Evolutionary conservation across 2,329 filamentous ascomycete genomes (phyloP), one percentile per base, ranked within the genome.

Genomic region (Alternaria brassicae): DNA sequence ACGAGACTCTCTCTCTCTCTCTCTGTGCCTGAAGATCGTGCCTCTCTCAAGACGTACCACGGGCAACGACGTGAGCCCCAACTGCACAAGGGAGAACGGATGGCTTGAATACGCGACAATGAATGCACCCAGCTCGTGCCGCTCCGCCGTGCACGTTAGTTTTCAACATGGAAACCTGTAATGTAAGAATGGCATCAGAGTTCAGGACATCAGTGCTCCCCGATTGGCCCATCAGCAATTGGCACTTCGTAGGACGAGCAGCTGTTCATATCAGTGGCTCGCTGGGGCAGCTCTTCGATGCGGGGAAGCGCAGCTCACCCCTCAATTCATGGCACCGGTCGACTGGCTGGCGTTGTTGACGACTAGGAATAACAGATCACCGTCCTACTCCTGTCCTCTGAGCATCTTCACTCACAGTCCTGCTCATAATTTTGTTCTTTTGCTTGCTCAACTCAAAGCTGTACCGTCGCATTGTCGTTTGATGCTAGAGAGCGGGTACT

Each of bases 281-380:
- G 34, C 34, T 55, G 53, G 49, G 63, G 60, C 61, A 69, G 62
- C 60, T 62, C 58, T 66, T 60, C 56, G 58, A 69, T 68, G 68
- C 68, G 68, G 67, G 68, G 65, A 65, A 68, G 62, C 34, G 61
- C 59, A 61, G 47, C 58, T 47, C 58, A 65, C 68, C 68, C 68
- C 68, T 70, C 67, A 59, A 59, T 63, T 44, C 56, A 67, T 56
- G 67, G 62, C 56, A 62, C 57, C 61, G 56, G 58, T 63, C 62
- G 56, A 65, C 56, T 66, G 60, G 61, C 58, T 52, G 54, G 52
- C 8, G 44, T 41, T 58, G 56, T 57, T 52, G 51, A 55, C 53
- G 47, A 61, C 58, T 52, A 59, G 48, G 41, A 37, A 50, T 32
- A 51, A 51, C 52, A 44, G 52, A 36, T 19, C 17, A 34, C 41